These are phyloP conservation scores for Periconia digitata DNA, from an alignment of 2,329 filamentous ascomycete species.

Conservation along the genomic window DNA sequence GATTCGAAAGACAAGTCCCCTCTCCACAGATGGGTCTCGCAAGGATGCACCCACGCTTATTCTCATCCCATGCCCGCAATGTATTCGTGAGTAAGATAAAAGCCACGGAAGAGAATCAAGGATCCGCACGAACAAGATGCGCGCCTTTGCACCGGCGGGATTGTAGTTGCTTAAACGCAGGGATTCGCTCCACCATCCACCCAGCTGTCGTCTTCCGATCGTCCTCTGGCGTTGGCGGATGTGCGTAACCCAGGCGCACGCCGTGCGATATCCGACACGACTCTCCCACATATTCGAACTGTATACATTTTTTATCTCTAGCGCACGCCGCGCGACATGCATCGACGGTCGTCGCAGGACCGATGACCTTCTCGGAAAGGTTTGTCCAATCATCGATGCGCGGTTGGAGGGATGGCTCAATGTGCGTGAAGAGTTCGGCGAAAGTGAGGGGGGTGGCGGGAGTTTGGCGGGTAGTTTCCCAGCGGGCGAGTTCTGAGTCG, in stretches of 20 bases:
- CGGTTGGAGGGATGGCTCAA: constrained; percentile 28
- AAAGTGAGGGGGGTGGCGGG: constrained; percentile 33
- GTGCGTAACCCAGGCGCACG: constrained; percentile 32
- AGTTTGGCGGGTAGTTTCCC: constrained; percentile 26
- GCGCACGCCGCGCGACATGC: constrained; percentile 31
- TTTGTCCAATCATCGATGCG: constrained; percentile 37
- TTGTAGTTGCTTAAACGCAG: constrained; percentile 29
- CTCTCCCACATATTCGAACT: constrained; percentile 33
- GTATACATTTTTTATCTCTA: constrained; percentile 32
- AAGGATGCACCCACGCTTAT: constrained; percentile 34
- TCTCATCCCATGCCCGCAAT: constrained; percentile 21
- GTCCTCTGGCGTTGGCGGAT: constrained; percentile 22
- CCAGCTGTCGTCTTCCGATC: too few relatives aligned
- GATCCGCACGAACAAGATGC: constrained; percentile 38
- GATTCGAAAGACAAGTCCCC: constrained; percentile 9
- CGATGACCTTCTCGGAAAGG: constrained; percentile 30
- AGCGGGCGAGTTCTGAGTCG: constrained; percentile 32
- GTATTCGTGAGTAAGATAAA: constrained; percentile 13
- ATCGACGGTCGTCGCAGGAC: constrained; percentile 21
- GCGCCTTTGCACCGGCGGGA: constrained; percentile 35
- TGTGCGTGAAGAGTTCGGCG: constrained; percentile 34
- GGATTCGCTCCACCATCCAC: constrained; percentile 35
- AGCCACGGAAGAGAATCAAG: constrained; percentile 17
- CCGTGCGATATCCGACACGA: constrained; percentile 31
- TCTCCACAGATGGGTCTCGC: constrained; percentile 33